Percentiles rank a stretch among this genome's conserved stretches.
Conservation (phyloP, 352 stramenopile species). For the Phytophthora hibernalis region DNA sequence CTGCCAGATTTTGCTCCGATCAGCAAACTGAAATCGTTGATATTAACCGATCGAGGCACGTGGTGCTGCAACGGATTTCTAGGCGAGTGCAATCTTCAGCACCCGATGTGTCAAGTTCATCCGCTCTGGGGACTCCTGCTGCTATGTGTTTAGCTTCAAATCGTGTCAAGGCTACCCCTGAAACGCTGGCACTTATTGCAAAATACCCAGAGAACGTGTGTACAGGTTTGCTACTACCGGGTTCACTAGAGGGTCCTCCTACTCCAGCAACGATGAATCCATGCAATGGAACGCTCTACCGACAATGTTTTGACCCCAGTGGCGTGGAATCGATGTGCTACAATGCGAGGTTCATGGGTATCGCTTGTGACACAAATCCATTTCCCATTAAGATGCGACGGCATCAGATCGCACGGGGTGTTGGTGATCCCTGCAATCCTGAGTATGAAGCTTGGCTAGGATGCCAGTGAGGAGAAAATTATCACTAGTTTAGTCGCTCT, state of each 20-base stretch:
- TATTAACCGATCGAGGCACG: constrained; percentile 18
- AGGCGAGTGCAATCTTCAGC: constrained; percentile 19
- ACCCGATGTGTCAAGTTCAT: constrained; percentile 32
- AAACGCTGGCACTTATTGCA: constrained; percentile 26
- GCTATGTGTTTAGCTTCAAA: constrained; percentile 21
- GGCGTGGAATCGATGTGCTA: constrained; percentile 43
- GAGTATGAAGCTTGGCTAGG: constrained; percentile 44
- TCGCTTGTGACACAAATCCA: constrained; percentile 34
- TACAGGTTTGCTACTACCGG: constrained; percentile 16
- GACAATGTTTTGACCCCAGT: constrained; percentile 30
- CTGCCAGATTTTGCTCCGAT: constrained; percentile 36
- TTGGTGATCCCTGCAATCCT: constrained; percentile 36
- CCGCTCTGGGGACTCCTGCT: constrained; percentile 29
- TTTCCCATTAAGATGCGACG: constrained; percentile 38
- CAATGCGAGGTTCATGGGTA: constrained; percentile 38
- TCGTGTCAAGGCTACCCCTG: constrained; percentile 12
- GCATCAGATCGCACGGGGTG: constrained; percentile 26
- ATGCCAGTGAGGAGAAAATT: constrained; percentile 18
- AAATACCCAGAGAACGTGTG: constrained; percentile 35
- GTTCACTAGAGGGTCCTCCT: constrained; percentile 18
- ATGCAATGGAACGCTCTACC: constrained; percentile 53
- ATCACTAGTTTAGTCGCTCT: too few relatives aligned
- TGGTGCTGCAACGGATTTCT: constrained; percentile 50
- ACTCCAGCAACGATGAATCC: constrained; percentile 28
- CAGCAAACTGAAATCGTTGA: constrained; percentile 22